A percentile compares a stretch with the other conserved stretches of the same genome.
These are phyloP conservation scores for Thalassiosira oceanica DNA, from an alignment of 352 stramenopile genomes.

Conservation along the genomic window DNA sequence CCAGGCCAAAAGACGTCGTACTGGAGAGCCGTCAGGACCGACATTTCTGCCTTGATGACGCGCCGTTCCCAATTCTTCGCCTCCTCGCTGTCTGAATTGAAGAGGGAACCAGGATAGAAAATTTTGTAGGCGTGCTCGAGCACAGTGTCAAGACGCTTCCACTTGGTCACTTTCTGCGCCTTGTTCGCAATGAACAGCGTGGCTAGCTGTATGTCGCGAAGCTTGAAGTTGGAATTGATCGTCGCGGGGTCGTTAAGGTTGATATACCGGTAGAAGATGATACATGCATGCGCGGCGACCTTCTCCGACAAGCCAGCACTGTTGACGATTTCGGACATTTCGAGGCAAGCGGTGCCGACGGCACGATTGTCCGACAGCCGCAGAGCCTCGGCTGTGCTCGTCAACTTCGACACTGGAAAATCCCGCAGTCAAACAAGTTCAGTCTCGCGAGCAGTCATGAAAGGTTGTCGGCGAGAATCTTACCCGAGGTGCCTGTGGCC, in stretches of 20 bases:
- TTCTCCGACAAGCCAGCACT: constrained; percentile 40
- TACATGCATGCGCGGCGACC: constrained; percentile 61
- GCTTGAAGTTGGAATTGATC: constrained; percentile 52
- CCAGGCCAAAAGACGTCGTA: constrained; percentile 78
- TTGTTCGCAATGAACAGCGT: constrained; percentile 80
- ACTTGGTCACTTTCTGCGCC: constrained; percentile 73
- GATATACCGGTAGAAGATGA: constrained; percentile 79
- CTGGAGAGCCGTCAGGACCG: constrained; percentile 60
- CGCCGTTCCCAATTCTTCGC: constrained; percentile 71
- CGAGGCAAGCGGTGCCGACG: constrained; percentile 55
- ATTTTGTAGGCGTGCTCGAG: constrained; percentile 66
- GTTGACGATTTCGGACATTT: constrained; percentile 71
- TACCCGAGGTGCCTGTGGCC: constrained; percentile 11
- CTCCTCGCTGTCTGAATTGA: constrained; percentile 71
- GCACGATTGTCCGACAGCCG: constrained; percentile 44
- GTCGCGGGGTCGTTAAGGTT: constrained; percentile 21
- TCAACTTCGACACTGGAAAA: background rate
- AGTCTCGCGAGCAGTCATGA: too few relatives aligned
- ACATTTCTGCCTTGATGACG: constrained; percentile 64
- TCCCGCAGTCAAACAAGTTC: too few relatives aligned
- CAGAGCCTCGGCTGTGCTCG: constrained; percentile 13
- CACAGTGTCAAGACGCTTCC: constrained; percentile 70
- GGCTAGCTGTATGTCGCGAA: constrained; percentile 66
- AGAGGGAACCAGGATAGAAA: constrained; percentile 69
- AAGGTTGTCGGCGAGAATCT: too few relatives aligned